Evolutionary conservation across 2,329 filamentous ascomycete genomes (phyloP).

Genomic region (Aureobasidium sp.): DNA sequence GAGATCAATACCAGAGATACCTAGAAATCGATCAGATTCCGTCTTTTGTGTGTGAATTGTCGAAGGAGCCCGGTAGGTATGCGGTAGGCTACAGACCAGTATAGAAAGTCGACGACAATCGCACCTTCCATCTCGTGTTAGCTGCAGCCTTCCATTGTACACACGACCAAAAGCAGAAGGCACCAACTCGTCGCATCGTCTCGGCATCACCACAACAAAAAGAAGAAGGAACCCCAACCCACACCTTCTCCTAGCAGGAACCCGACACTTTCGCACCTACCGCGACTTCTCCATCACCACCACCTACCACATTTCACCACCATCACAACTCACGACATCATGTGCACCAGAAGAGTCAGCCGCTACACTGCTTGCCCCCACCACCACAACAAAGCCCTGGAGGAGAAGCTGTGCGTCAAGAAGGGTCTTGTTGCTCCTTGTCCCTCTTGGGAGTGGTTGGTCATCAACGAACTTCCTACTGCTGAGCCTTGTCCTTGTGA

Average conservation of each 20-base stretch:
- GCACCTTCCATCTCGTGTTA: not conserved
- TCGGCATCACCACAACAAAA: not conserved
- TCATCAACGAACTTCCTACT: not conserved
- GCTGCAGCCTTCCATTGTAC: not conserved
- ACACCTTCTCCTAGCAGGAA: not conserved
- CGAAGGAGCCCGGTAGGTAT: no score
- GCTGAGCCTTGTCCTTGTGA: not conserved
- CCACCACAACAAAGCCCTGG: not conserved
- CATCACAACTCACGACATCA: not conserved
- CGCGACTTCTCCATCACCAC: not conserved
- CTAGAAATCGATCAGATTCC: no score
- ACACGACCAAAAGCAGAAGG: not conserved
- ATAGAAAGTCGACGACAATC: not conserved
- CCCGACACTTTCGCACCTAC: not conserved
- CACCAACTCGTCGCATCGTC: not conserved
- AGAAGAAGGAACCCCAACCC: not conserved
- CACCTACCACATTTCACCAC: not conserved
- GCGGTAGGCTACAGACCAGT: not conserved
- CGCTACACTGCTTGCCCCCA: not conserved
- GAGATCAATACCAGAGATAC: no score
- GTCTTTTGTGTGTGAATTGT: no score
- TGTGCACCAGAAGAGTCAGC: not conserved
- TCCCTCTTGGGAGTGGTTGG: not conserved
- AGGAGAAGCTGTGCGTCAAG: not conserved
- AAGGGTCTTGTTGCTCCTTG: not conserved